These are phyloP conservation scores for Colletotrichum chrysophilum DNA, from an alignment of 2,329 filamentous ascomycete genomes.

Conservation along the genomic window DNA sequence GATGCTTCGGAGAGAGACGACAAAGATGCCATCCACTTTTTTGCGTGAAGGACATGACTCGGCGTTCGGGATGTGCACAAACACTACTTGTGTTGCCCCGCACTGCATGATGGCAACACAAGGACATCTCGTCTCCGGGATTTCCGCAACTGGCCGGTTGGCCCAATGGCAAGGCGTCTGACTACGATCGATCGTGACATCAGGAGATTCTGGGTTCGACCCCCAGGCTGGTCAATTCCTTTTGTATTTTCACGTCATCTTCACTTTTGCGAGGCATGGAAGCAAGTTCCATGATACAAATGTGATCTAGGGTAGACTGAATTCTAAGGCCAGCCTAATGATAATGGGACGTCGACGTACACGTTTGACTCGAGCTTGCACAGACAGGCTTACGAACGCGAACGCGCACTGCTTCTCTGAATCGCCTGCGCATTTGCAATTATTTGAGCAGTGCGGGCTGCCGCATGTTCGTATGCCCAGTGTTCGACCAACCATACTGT, in stretches of 20 bases:
- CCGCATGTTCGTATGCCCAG: too few species aligned
- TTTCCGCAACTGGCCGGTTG: slow-evolving; percentile 22
- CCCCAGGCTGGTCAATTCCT: slow-evolving; percentile 16
- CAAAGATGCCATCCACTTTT: neutral
- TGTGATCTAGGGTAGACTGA: neutral
- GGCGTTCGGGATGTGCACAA: neutral
- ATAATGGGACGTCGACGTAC: too few species aligned
- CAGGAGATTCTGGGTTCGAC: slow-evolving; percentile 23
- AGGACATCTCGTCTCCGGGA: fast-evolving
- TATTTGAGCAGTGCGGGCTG: too few species aligned
- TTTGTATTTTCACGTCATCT: neutral
- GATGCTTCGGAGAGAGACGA: neutral
- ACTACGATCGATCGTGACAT: slow-evolving; percentile 35
- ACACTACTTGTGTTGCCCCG: neutral
- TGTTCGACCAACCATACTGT: neutral
- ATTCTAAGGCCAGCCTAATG: neutral
- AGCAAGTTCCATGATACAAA: neutral
- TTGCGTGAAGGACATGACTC: neutral
- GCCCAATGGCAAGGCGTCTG: slow-evolving; percentile 49
- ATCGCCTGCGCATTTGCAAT: fast-evolving
- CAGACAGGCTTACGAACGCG: too few species aligned
- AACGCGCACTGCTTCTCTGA: too few species aligned
- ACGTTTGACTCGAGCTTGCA: too few species aligned
- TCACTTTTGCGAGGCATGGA: neutral
- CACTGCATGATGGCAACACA: fast-evolving